phyloP scores from a whole-genome alignment of 345 rosid genomes.

The Linum trigynum region DNA sequence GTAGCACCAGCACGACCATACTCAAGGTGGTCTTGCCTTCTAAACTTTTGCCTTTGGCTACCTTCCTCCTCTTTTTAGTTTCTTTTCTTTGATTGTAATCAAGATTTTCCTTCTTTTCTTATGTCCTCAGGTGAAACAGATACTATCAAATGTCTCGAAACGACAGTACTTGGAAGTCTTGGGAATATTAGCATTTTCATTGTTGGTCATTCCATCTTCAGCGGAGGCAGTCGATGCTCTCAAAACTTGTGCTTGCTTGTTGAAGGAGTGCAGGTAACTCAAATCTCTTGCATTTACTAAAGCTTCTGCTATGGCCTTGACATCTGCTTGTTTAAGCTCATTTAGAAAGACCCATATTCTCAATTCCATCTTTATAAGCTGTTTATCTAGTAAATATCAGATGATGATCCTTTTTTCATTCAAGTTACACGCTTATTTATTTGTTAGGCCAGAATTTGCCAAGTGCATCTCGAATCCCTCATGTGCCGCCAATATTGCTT shows the following conservation, averaged over 20 bases:
- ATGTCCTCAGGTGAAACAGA: constrained; percentile 25
- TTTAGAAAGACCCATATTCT: no score
- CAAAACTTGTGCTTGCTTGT: constrained; percentile 82
- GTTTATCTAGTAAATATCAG: background rate
- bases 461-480: constrained; percentile 81
- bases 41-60: background rate
- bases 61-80: constrained; percentile 1
- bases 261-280: constrained; percentile 82
- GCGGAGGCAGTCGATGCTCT: constrained; percentile 88
- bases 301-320: background rate
- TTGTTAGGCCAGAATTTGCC: constrained; percentile 75
- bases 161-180: constrained; percentile 38
- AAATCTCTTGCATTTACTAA: background rate
- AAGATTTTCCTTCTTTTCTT: background rate
- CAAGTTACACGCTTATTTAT: constrained; percentile 7
- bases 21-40: constrained; percentile 25
- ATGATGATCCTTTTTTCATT: constrained; percentile 5
- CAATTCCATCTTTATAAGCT: no score
- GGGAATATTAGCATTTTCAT: constrained; percentile 45
- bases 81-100: background rate
- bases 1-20: constrained; percentile 5
- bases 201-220: constrained; percentile 59
- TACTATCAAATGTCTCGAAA: constrained; percentile 24
- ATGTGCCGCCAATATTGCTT: constrained; percentile 91
- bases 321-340: no score